Evolutionary conservation across 2,329 filamentous ascomycete species (phyloP).

Genomic region (Biscogniauxia sp.): DNA sequence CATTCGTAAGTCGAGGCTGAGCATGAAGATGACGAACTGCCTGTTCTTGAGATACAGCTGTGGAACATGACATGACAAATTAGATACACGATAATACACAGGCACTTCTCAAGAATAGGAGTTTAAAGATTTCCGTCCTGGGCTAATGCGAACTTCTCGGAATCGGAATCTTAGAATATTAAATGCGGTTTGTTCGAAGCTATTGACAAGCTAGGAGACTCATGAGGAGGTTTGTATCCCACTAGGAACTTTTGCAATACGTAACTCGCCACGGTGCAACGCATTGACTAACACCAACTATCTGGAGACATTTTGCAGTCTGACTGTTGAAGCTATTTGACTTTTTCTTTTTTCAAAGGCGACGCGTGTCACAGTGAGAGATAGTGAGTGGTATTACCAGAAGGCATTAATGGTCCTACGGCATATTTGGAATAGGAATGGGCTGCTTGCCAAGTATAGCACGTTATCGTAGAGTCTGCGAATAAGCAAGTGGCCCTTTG

Average conservation of each 20-base stretch:
- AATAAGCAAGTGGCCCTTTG: background rate
- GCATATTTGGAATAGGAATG: background rate
- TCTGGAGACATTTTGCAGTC: background rate
- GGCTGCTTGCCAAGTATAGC: background rate
- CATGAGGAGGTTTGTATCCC: too few species aligned
- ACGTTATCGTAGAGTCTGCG: background rate
- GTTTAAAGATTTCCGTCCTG: background rate
- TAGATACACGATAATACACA: background rate
- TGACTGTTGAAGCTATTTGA: background rate
- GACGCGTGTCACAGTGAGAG: background rate
- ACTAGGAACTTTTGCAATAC: background rate
- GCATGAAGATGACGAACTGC: background rate
- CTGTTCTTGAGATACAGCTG: background rate
- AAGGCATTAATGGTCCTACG: background rate
- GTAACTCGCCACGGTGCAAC: background rate
- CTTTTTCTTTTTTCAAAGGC: background rate
- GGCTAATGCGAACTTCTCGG: background rate
- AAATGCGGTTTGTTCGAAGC: background rate
- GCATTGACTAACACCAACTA: background rate
- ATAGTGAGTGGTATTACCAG: background rate
- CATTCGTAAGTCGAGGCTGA: background rate
- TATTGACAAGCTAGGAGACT: background rate
- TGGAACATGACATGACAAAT: background rate
- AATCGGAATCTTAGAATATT: background rate
- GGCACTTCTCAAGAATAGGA: background rate